phyloP scores from a whole-genome alignment of 176 grass and related monocot genomes.

The Bothriochloa decipiens region DNA sequence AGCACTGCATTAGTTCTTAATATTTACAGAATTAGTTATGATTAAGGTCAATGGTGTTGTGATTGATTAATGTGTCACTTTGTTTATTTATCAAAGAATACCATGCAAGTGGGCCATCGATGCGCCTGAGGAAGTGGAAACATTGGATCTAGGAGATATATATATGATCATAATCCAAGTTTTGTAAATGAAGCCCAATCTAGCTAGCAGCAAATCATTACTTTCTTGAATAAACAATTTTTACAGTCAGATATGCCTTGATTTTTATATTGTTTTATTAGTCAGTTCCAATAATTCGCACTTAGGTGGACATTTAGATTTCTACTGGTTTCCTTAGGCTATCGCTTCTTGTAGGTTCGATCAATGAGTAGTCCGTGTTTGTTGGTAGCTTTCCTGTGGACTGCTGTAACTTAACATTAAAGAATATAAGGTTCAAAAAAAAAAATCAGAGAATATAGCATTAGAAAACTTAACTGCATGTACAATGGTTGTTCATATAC shows the following conservation, averaged over 20 bases:
- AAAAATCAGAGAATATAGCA: not conserved
- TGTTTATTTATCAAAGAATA: constrained; percentile 36
- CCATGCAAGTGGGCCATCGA: constrained; percentile 32
- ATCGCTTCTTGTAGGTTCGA: not conserved
- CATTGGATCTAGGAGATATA: constrained; percentile 59
- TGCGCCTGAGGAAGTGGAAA: constrained; percentile 27
- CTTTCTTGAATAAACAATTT: constrained; percentile 1
- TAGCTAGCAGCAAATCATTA: constrained; percentile 32
- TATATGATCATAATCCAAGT: constrained; percentile 49
- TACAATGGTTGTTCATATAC: not conserved
- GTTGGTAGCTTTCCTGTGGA: not conserved
- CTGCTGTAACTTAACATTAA: not conserved
- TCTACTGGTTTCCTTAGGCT: not conserved
- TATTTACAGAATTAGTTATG: constrained; percentile 36
- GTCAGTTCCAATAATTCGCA: not conserved
- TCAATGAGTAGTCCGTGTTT: not conserved
- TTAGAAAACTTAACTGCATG: not conserved
- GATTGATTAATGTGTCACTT: constrained; percentile 37
- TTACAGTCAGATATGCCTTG: constrained; percentile 1
- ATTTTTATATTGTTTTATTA: constrained; percentile 11
- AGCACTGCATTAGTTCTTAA: constrained; percentile 15
- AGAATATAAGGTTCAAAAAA: too few species aligned
- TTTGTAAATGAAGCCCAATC: constrained; percentile 38
- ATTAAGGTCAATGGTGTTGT: constrained; percentile 60
- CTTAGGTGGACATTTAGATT: not conserved